Conservation (phyloP, 2,329 filamentous ascomycete species). For the Sclerotiophoma versabilis region DNA sequence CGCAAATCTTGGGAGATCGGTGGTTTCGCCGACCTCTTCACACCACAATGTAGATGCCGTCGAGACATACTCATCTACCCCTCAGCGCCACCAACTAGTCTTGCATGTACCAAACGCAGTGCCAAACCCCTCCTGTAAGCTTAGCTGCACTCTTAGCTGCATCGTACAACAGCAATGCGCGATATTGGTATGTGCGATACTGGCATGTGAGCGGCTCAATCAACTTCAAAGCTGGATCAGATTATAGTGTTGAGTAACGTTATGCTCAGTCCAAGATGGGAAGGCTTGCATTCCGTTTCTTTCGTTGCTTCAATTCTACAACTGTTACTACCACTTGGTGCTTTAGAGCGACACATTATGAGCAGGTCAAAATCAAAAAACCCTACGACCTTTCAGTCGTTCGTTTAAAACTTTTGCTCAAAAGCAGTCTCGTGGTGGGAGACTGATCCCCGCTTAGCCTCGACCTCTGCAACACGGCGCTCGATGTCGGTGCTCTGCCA, state of each 20-base stretch:
- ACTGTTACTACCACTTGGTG: too few relatives aligned
- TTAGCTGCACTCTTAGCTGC: neutral
- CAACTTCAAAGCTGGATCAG: too few relatives aligned
- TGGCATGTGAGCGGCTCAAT: neutral
- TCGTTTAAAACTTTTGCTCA: conserved; percentile 3
- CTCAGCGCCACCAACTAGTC: neutral
- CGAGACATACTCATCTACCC: neutral
- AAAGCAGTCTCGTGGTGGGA: conserved; percentile 25
- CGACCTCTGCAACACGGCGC: conserved; percentile 63
- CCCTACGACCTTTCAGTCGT: neutral
- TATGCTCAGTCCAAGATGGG: too few relatives aligned
- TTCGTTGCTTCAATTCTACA: too few relatives aligned
- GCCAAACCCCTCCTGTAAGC: neutral
- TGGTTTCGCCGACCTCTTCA: neutral
- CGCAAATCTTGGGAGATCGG: neutral
- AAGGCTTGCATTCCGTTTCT: too few relatives aligned
- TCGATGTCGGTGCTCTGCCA: conserved; percentile 65
- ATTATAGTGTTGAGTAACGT: too few relatives aligned
- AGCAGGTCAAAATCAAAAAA: neutral
- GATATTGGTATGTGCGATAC: neutral
- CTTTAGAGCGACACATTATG: too few relatives aligned
- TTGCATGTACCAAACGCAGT: neutral
- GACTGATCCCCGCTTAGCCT: conserved; percentile 56
- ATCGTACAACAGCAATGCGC: neutral
- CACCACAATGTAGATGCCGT: too few relatives aligned